A percentile compares a stretch with the other conserved stretches of the same genome.
These are phyloP conservation scores for Carnegiea gigantea DNA, from an alignment of 179 eudicot genomes.

Conservation along the genomic window DNA sequence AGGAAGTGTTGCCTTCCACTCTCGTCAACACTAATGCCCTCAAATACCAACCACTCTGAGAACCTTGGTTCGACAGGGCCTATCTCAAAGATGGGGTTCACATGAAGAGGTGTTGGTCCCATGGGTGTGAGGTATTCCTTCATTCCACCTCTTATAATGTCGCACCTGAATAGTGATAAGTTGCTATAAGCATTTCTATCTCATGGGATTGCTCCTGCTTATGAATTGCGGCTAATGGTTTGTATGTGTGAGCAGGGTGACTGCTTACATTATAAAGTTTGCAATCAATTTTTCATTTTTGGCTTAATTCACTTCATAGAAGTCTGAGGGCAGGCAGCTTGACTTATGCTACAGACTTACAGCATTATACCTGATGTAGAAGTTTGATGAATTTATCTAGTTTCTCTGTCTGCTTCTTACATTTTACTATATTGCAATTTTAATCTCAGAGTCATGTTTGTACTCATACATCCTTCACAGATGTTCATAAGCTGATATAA, in stretches of 20 bases:
- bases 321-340: no score
- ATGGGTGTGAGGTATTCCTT: conserved; percentile 93
- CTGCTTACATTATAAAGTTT: background rate
- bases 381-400: no score
- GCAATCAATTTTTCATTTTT: no score
- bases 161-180: conserved; percentile 51
- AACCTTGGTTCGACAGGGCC: conserved; percentile 94
- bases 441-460: background rate
- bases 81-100: conserved; percentile 90
- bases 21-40: conserved; percentile 95
- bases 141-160: conserved; percentile 87
- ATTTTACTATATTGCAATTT: background rate
- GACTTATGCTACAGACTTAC: no score
- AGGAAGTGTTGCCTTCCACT: conserved; percentile 90
- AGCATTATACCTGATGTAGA: no score
- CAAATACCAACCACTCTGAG: conserved; percentile 95
- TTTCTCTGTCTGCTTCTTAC: no score
- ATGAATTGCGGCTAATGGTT: background rate
- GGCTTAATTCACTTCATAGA: no score
- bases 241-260: background rate
- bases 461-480: background rate
- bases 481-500: background rate
- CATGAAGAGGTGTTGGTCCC: conserved; percentile 90
- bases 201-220: background rate
- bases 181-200: background rate